Evolutionary conservation across 73 alveolate species (phyloP).

Genomic region (Symbiodinium natans): DNA sequence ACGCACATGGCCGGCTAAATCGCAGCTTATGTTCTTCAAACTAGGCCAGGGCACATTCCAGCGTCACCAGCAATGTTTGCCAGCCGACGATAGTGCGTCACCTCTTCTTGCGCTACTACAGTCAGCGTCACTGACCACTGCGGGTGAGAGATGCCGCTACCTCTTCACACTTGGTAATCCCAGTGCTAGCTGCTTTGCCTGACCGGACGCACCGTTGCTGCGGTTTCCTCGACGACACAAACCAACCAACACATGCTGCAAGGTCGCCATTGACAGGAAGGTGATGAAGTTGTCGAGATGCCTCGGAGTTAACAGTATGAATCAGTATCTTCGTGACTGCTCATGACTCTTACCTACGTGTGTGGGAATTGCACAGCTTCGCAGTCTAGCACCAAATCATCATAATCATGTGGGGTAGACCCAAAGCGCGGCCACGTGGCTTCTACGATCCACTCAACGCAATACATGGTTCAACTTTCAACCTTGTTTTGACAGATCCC

Average conservation of each 20-base stretch:
- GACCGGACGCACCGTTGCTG: neutral
- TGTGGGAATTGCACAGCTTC: neutral
- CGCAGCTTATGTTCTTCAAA: too few species aligned
- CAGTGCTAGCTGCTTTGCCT: neutral
- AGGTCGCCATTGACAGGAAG: constrained; percentile 72
- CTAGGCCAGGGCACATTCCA: constrained; percentile 38
- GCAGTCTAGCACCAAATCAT: neutral
- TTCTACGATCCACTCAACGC: neutral
- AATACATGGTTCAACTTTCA: neutral
- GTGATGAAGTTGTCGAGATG: constrained; percentile 82
- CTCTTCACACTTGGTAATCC: neutral
- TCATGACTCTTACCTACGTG: neutral
- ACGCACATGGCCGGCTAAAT: too few species aligned
- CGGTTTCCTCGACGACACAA: neutral
- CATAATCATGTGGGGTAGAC: neutral
- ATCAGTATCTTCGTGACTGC: neutral
- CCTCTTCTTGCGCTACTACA: too few species aligned
- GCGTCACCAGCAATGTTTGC: constrained; percentile 88
- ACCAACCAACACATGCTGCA: neutral
- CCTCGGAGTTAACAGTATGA: neutral
- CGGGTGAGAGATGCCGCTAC: neutral
- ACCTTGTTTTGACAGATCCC: neutral
- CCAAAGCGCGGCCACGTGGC: neutral
- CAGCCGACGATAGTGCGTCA: constrained; percentile 44
- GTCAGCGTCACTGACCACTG: neutral